These are phyloP conservation scores for Alternaria sp. DNA, from an alignment of 2,329 filamentous ascomycete species.

Conservation along the genomic window DNA sequence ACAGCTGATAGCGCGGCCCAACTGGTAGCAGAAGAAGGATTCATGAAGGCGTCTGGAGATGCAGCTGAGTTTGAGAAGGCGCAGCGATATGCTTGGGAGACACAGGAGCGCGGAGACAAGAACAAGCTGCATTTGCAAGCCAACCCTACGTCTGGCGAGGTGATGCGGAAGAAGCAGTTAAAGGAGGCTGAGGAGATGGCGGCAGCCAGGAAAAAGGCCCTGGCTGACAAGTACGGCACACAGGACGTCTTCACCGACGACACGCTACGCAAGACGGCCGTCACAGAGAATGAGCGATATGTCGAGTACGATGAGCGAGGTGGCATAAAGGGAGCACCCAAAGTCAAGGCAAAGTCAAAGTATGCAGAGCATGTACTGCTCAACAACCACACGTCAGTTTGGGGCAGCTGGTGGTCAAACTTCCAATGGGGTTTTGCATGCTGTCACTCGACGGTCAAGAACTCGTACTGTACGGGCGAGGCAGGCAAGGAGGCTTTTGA, in stretches of 20 bases:
- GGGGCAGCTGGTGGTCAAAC: conserved; percentile 96
- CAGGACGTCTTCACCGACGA: conserved; percentile 69
- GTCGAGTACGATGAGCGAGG: conserved; percentile 95
- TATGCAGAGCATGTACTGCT: conserved; percentile 86
- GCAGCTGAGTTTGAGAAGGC: conserved; percentile 91
- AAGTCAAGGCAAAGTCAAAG: conserved; percentile 81
- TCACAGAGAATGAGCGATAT: conserved; percentile 84
- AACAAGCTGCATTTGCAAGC: conserved; percentile 90
- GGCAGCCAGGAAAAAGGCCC: conserved; percentile 70
- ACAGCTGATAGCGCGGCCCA: conserved; percentile 81
- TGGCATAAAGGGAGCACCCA: conserved; percentile 84
- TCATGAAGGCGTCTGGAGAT: conserved; percentile 86
- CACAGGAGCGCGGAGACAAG: conserved; percentile 81
- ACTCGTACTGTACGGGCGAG: conserved; percentile 96
- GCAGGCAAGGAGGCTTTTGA: conserved; percentile 84
- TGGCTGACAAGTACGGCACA: conserved; percentile 84
- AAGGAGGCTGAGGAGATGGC: conserved; percentile 76
- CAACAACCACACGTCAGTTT: conserved; percentile 92
- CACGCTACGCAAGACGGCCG: conserved; percentile 69
- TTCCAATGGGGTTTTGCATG: conserved; percentile 97
- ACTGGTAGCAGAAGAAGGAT: conserved; percentile 91
- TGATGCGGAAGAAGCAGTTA: conserved; percentile 79
- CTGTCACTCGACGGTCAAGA: conserved; percentile 92
- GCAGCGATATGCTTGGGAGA: conserved; percentile 92
- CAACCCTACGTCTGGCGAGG: conserved; percentile 92